Evolutionary conservation across 768 basidiomycete genomes (phyloP), one percentile per base, ranked within the genome.

Genomic region (Daedalea quercina): DNA sequence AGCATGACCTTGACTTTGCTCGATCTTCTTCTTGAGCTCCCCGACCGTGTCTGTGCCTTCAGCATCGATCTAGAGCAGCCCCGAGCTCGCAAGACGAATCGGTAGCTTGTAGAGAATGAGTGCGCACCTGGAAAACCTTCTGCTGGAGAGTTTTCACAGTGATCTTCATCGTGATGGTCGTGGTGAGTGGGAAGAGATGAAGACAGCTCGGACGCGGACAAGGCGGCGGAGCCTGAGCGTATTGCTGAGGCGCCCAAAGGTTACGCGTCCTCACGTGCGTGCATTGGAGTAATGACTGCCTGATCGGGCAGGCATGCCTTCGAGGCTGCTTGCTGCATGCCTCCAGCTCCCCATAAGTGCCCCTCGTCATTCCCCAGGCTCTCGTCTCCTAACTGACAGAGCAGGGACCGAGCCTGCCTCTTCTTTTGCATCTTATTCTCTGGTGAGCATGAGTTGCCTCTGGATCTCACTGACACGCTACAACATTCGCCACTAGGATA

Each of bases 71-170:
- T 90, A 58, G 19, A 28, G 17, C 3, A 7, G 15, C 19, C 9
- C 34, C 31, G 28, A 24, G 24, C 3, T 13, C 25, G 12, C 20
- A 9, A 26, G 2, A 2, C 50, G 37, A 3, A 31, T 42, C 41
- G 20, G 2, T n/a, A 34, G 12, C 33, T 9, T 4, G 12, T 3
- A 37, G 7, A 20, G 22, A 23, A 19, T 26, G 42, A 25, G 34
- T n/a, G 61, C 69, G 7, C 65, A 90, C 85, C 65, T 84, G 79
- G 72, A 93, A 94, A 58, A 89, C 79, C 76, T 94, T 94, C 67
- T 95, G 91, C 70, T 93, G 87, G 13, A 94, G 81, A 1, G 94
- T 97, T 74, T 97, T 98, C 65, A 98, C 75, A 24, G 92, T 95
- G 70, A 98, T 80, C 80, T 92, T 91, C 86, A 93, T 90, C 67